Evolutionary conservation across 192 early-diverging fungal genomes (phyloP).

Genomic region (Umbelopsis isabellina): DNA sequence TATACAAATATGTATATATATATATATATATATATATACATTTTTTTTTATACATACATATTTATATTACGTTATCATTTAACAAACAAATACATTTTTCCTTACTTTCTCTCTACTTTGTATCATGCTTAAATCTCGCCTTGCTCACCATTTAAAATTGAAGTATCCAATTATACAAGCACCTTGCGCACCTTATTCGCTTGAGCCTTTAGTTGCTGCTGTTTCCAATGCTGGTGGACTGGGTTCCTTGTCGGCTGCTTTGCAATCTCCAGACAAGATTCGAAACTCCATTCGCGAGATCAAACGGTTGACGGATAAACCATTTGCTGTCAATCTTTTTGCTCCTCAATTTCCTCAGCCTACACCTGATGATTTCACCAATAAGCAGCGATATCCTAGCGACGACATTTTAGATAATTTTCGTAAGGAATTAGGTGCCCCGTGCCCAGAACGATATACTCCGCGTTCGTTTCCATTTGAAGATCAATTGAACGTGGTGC

Average conservation of each 20-base stretch:
- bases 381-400: constrained; percentile 17
- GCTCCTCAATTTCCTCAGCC: not conserved
- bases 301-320: constrained; percentile 20
- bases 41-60: too few relatives aligned
- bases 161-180: constrained; percentile 33
- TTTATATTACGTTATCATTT: too few relatives aligned
- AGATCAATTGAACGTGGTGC: constrained; percentile 26
- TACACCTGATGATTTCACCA: constrained; percentile 19
- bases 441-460: constrained; percentile 13
- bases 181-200: constrained; percentile 32
- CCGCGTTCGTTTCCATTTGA: constrained; percentile 31
- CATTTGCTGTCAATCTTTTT: constrained; percentile 41
- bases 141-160: constrained; percentile 27
- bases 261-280: constrained; percentile 6
- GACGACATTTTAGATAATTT: constrained; percentile 23
- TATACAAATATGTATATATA: not conserved
- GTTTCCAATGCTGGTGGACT: constrained; percentile 37
- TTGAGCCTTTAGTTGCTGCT: constrained; percentile 13
- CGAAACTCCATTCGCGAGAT: constrained; percentile 29
- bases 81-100: too few relatives aligned
- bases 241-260: constrained; percentile 31
- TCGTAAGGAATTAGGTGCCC: constrained; percentile 19
- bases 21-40: too few relatives aligned
- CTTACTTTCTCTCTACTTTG: not conserved
- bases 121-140: constrained; percentile 7